A percentile compares a stretch with the other conserved stretches of the same genome.
phyloP scores from a whole-genome alignment of 805 yeast species.

The Candida gorgasii region DNA sequence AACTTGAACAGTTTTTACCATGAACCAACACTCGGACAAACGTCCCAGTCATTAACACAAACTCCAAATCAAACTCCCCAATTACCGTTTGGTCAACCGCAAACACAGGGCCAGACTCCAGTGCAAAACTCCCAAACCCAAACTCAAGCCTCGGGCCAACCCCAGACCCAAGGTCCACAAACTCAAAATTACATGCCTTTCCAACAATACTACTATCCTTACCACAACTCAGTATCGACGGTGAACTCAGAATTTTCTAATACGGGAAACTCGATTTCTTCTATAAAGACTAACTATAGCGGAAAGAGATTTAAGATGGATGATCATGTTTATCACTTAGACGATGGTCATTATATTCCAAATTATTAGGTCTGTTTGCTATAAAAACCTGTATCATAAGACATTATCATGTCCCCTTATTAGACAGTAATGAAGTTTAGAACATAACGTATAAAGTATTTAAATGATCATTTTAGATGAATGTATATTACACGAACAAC shows the following conservation, averaged over 20 bases:
- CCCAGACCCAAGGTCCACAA: not conserved
- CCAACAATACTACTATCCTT: slow-evolving; percentile 16
- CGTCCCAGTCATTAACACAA: not conserved
- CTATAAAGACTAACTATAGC: not conserved
- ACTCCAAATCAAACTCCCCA: not conserved
- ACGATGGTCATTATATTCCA: slow-evolving; percentile 11
- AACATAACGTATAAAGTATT: not conserved
- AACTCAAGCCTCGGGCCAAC: not conserved
- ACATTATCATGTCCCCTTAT: not conserved
- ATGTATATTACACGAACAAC: not conserved
- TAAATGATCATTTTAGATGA: not conserved
- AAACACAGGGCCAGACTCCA: not conserved
- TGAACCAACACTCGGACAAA: slow-evolving; percentile 4
- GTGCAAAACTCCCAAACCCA: slow-evolving; percentile 2
- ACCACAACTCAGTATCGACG: slow-evolving; percentile 8
- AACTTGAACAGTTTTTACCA: slow-evolving; percentile 16
- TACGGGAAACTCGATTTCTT: slow-evolving; percentile 2
- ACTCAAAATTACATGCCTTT: slow-evolving; percentile 8
- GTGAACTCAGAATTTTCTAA: slow-evolving; percentile 8
- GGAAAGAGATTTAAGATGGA: slow-evolving; percentile 13
- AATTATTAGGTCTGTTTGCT: slow-evolving; percentile 1
- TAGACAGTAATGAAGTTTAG: not conserved
- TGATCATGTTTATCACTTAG: slow-evolving; percentile 14
- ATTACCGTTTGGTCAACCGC: not conserved
- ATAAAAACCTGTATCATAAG: no score